Conservation (phyloP, 2,329 filamentous ascomycete genomes). For the Blastomyces emzantsi region DNA sequence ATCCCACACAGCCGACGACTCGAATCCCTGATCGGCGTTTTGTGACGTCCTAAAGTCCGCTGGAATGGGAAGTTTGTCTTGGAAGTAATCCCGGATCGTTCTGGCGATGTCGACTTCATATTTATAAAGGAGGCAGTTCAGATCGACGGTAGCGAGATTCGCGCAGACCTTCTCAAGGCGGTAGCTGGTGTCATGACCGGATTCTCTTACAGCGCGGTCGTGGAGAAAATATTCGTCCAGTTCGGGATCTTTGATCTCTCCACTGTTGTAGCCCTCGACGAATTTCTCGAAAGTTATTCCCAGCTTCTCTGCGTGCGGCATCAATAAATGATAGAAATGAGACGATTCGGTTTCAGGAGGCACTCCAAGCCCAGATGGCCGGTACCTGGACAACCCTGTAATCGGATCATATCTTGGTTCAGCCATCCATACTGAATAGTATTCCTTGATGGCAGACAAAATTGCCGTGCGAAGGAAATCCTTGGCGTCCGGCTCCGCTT, state of each 20-base stretch:
- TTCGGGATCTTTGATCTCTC: conserved; percentile 68
- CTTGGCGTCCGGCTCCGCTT: conserved; percentile 66
- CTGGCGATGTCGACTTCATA: conserved; percentile 91
- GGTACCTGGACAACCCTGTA: conserved; percentile 75
- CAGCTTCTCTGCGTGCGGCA: conserved; percentile 76
- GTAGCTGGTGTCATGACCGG: conserved; percentile 93
- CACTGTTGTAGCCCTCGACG: conserved; percentile 76
- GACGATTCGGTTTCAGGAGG: conserved; percentile 84
- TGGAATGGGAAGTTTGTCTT: conserved; percentile 72
- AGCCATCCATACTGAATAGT: conserved; percentile 78
- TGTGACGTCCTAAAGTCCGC: conserved; percentile 66
- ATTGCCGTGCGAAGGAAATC: conserved; percentile 75
- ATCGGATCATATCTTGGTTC: conserved; percentile 67
- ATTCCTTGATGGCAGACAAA: conserved; percentile 93
- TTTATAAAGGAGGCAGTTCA: conserved; percentile 93
- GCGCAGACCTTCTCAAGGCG: conserved; percentile 81
- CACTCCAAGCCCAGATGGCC: conserved; percentile 73
- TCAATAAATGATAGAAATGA: conserved; percentile 76
- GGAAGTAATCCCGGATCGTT: conserved; percentile 74
- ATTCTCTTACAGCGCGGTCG: conserved; percentile 90
- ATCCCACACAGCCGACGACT: conserved; percentile 84
- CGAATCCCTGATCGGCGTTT: conserved; percentile 57
- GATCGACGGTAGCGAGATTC: conserved; percentile 82
- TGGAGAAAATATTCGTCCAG: conserved; percentile 94
- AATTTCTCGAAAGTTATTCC: conserved; percentile 75